Conservation (phyloP, 2,329 filamentous ascomycete species). For the Colletotrichum viniferum region DNA sequence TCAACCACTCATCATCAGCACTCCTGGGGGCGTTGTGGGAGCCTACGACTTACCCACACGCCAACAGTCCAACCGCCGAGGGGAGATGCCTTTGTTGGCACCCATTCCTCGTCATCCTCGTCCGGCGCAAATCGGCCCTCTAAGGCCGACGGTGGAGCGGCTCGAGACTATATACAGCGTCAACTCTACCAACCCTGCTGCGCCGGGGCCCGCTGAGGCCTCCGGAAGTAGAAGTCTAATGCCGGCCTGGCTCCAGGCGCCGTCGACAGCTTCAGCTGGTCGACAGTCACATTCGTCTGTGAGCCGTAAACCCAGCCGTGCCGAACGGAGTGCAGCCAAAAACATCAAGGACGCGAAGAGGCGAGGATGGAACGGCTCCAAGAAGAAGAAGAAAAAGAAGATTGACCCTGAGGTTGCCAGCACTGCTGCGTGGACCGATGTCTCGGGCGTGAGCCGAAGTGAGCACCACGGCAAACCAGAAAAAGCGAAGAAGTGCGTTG, state of each 20-base stretch:
- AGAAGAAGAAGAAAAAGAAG: slow-evolving; percentile 39
- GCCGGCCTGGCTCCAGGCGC: slow-evolving; percentile 37
- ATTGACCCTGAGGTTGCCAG: slow-evolving; percentile 44
- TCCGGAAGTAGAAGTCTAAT: slow-evolving; percentile 22
- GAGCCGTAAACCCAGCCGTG: slow-evolving; percentile 56
- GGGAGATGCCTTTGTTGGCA: slow-evolving; percentile 54
- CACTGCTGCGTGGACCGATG: slow-evolving; percentile 58
- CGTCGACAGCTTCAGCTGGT: slow-evolving; percentile 34
- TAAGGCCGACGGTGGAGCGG: slow-evolving; percentile 54
- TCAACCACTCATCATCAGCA: slow-evolving; percentile 65
- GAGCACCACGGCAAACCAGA: slow-evolving; percentile 35
- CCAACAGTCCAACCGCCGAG: slow-evolving; percentile 33
- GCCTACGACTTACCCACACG: slow-evolving; percentile 52
- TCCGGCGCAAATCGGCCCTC: slow-evolving; percentile 34
- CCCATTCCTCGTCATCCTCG: slow-evolving; percentile 58
- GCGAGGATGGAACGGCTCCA: slow-evolving; percentile 56
- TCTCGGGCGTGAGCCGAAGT: slow-evolving; percentile 34
- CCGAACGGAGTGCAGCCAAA: slow-evolving; percentile 64
- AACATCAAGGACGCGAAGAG: slow-evolving; percentile 66
- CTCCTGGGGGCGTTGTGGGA: slow-evolving; percentile 58
- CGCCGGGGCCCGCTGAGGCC: background rate
- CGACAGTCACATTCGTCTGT: slow-evolving; percentile 47
- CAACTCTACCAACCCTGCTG: slow-evolving; percentile 8
- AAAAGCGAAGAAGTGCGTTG: slow-evolving; percentile 53
- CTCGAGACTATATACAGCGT: slow-evolving; percentile 60